phyloP scores from a whole-genome alignment of 257 asterid genomes.

The Salvia rosmarinus region DNA sequence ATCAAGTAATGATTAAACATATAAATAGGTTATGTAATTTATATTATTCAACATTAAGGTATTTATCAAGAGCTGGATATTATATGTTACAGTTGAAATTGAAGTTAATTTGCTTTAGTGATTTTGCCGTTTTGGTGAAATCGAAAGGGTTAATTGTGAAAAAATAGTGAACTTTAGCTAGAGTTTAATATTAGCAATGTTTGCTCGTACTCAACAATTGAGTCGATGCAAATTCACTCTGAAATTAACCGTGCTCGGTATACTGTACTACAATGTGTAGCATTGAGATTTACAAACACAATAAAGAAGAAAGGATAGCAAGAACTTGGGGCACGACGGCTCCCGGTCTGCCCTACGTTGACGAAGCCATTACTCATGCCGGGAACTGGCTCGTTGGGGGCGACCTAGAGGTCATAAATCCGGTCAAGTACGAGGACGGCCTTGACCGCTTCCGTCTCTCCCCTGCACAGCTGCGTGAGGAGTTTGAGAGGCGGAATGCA shows the following conservation, averaged over 20 bases:
- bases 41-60: not conserved
- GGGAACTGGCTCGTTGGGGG: constrained; percentile 97
- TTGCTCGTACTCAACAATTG: not conserved
- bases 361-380: constrained; percentile 66
- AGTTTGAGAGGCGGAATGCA: constrained; percentile 72
- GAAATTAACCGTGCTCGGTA: not conserved
- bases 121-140: too few relatives aligned
- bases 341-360: constrained; percentile 84
- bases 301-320: constrained; percentile 89
- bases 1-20: not conserved
- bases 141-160: too few relatives aligned
- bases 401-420: constrained; percentile 76
- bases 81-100: too few relatives aligned
- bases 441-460: constrained; percentile 87
- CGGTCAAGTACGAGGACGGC: constrained; percentile 69
- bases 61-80: too few relatives aligned
- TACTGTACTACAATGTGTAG: constrained; percentile 36
- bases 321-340: constrained; percentile 98
- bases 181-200: too few relatives aligned
- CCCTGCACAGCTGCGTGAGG: constrained; percentile 78
- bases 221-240: not conserved
- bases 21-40: too few relatives aligned
- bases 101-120: too few relatives aligned
- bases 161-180: too few relatives aligned
- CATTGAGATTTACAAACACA: constrained; percentile 82